These are phyloP conservation scores for Colletotrichum salicis DNA, from an alignment of 2,329 filamentous ascomycete species.

Conservation along the genomic window DNA sequence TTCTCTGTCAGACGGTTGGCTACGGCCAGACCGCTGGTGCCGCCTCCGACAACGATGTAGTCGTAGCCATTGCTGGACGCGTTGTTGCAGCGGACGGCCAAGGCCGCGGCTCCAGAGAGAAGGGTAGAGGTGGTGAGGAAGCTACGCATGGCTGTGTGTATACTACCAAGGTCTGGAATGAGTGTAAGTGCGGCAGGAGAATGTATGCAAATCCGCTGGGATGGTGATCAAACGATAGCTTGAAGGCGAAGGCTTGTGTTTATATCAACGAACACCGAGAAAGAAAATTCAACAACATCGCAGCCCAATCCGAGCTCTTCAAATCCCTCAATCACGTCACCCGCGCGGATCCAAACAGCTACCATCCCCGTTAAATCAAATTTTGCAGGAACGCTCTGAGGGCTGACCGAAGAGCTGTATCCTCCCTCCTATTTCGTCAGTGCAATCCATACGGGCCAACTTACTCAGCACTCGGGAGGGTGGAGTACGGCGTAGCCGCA, in stretches of 20 bases:
- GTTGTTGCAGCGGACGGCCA: background rate
- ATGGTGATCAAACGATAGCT: too few species aligned
- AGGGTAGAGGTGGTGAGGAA: conserved; percentile 2
- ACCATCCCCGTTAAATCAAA: background rate
- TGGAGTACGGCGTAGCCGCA: background rate
- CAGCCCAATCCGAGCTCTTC: background rate
- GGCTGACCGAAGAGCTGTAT: background rate
- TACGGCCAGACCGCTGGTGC: conserved; percentile 49
- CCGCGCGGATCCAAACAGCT: background rate
- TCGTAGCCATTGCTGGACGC: conserved; percentile 39
- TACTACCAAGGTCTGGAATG: too few species aligned
- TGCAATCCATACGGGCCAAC: background rate
- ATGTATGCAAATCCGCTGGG: background rate
- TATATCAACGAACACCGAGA: background rate
- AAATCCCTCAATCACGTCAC: background rate
- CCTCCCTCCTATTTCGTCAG: background rate
- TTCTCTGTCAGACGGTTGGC: conserved; percentile 49
- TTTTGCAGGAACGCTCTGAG: background rate
- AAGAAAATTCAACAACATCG: background rate
- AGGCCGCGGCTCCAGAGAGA: conserved; percentile 13
- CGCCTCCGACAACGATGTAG: conserved; percentile 52
- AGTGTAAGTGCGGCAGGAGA: background rate
- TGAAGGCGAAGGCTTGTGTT: background rate
- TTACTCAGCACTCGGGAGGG: background rate
- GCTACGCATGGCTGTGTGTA: background rate